Percentiles rank a stretch among this genome's conserved stretches.
Conservation (phyloP, 345 rosid genomes). For the Corymbia maculata region DNA sequence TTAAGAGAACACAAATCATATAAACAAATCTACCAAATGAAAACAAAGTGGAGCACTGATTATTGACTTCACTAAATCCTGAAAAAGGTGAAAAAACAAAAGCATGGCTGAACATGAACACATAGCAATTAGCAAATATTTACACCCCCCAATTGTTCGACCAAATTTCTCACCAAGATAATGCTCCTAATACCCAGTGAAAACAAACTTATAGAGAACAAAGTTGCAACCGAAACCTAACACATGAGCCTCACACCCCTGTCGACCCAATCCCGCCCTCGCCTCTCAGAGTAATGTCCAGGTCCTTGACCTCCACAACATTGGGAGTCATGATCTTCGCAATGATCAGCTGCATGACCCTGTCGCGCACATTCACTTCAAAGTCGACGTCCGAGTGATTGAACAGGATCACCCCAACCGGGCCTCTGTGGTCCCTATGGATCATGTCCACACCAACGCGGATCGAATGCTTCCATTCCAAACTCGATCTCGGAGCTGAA, state of each 20-base stretch:
- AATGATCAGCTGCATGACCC: constrained; percentile 58
- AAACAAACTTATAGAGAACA: too few relatives aligned
- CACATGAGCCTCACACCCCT: too few relatives aligned
- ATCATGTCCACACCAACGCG: constrained; percentile 57
- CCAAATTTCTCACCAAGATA: background rate
- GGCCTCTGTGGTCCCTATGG: background rate
- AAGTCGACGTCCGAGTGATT: background rate
- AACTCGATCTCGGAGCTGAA: constrained; percentile 40
- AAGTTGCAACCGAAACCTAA: background rate
- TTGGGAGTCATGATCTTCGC: constrained; percentile 58
- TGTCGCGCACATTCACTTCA: constrained; percentile 31
- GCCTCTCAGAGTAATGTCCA: constrained; percentile 8
- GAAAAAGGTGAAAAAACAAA: background rate
- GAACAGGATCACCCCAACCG: background rate
- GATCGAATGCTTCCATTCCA: constrained; percentile 68
- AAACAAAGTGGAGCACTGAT: background rate
- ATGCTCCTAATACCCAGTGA: background rate
- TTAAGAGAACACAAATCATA: background rate
- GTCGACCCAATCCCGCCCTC: too few relatives aligned
- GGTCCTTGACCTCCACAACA: constrained; percentile 42
- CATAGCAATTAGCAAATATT: background rate
- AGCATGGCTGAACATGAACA: too few relatives aligned
- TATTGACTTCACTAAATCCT: background rate
- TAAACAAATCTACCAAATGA: background rate
- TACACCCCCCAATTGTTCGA: background rate